phyloP scores from a whole-genome alignment of 208 protist genomes.

The Cochliopodium minus region DNA sequence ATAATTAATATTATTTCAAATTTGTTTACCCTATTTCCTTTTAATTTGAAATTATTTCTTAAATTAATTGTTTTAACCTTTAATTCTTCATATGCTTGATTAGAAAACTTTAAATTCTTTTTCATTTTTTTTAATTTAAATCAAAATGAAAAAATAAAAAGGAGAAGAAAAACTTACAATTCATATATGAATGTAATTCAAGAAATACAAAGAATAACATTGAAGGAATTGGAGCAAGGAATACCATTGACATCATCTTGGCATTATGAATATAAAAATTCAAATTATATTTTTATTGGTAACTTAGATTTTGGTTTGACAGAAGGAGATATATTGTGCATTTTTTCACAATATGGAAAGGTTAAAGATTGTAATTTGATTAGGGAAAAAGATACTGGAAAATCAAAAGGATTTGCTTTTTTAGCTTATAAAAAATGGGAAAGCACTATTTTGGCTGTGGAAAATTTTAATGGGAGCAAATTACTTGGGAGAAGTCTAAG shows the following conservation, averaged over 20 bases:
- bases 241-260: background rate
- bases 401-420: slow-evolving; percentile 47
- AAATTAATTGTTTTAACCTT: too few species aligned
- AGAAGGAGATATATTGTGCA: slow-evolving; percentile 30
- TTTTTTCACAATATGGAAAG: slow-evolving; percentile 46
- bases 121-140: too few species aligned
- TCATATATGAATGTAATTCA: background rate
- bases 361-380: slow-evolving; percentile 44
- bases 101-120: too few species aligned
- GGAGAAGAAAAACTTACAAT: background rate
- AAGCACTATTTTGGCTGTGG: slow-evolving; percentile 58
- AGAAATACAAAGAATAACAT: background rate
- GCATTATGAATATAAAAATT: background rate
- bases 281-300: slow-evolving; percentile 4
- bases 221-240: background rate
- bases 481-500: slow-evolving; percentile 9
- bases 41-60: too few species aligned
- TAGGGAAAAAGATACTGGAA: slow-evolving; percentile 41
- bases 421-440: slow-evolving; percentile 55
- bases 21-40: too few species aligned
- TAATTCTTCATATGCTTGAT: too few species aligned
- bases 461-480: slow-evolving; percentile 71
- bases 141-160: too few species aligned
- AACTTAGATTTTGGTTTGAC: background rate
- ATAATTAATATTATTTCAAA: too few species aligned